Conservation (phyloP, 192 early-diverging fungal genomes). For the Dispira simplex region DNA sequence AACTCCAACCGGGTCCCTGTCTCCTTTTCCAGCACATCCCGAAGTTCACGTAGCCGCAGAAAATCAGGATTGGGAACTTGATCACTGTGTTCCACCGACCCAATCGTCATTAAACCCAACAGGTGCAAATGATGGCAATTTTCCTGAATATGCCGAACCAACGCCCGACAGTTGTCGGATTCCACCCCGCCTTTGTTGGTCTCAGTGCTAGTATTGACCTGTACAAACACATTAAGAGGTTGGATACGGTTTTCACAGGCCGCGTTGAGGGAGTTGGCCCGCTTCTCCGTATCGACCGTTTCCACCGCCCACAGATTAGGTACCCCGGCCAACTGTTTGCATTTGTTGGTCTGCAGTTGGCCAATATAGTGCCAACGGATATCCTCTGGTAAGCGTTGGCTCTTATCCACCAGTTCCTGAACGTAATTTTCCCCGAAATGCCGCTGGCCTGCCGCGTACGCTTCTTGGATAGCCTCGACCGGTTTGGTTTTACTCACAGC, state of each 20-base stretch:
- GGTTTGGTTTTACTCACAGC: constrained; percentile 95
- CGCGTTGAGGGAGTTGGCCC: constrained; percentile 69
- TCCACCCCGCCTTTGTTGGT: constrained; percentile 67
- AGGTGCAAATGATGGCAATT: constrained; percentile 54
- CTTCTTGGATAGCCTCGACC: constrained; percentile 51
- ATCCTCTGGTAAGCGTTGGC: constrained; percentile 57
- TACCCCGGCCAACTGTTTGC: constrained; percentile 68
- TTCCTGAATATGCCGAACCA: constrained; percentile 46
- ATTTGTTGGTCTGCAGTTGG: constrained; percentile 93
- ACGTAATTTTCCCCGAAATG: constrained; percentile 98
- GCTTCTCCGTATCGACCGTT: constrained; percentile 74
- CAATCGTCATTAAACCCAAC: constrained; percentile 93
- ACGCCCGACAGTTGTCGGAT: constrained; percentile 27
- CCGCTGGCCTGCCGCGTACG: constrained; percentile 70
- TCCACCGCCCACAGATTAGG: constrained; percentile 87
- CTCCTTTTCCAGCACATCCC: constrained; percentile 15
- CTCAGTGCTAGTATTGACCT: constrained; percentile 91
- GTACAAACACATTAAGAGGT: constrained; percentile 71
- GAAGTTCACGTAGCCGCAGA: constrained; percentile 16
- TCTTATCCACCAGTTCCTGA: constrained; percentile 90
- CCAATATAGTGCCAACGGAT: constrained; percentile 99
- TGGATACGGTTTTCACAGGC: constrained; percentile 33
- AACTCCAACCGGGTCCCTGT: constrained; percentile 41
- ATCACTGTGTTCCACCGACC: constrained; percentile 37
- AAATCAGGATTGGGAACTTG: constrained; percentile 32